Base-by-base conservation (phyloP, 148 eudicot genomes). In the Spergularia bocconei region DNA sequence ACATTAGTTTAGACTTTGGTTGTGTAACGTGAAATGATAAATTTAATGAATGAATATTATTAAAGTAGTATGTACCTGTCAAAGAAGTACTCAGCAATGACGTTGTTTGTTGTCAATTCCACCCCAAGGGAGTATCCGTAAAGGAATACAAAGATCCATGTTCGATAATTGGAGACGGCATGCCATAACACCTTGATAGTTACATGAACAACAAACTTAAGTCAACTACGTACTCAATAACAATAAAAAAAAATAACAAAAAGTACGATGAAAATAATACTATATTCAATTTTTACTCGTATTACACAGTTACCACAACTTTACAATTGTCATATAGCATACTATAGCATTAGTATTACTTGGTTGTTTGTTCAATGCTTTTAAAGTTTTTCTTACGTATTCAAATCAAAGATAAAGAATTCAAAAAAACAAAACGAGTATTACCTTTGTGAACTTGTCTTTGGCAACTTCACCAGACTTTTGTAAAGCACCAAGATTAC, bases 61-160 rank as follows among this genome's bases (percentile, higher is more conserved):
- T 58, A 11, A 63, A 64, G 11, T n/a, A n/a, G n/a, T n/a, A n/a
- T n/a, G n/a, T 21, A 81, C 86, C 87, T 88, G 80, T 88, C 89
- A 20, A 54, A 86, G 80, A 88, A 86, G 78, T 86, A 86, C 56
- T 86, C 88, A 0, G 92, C 89, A 25, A 88, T 83, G 25, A 85
- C 75, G 17, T 86, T 88, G 44, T 86, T 78, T 0, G 80, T 88
- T 14, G 89, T 82, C 52, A 88, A 52, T 66, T 86, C 89, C 4
- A 86, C 89, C 0, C 89, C 91, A 57, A 88, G 79, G 7, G 84
- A 86, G 75, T 84, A 86, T 3, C 91, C 91, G 67, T 88, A 88
- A 1, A 83, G 74, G 13, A 88, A 78, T 6, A 80, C 86, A 53
- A 86, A 78, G 7, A 88, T 77, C 91, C 91, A 88, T 61, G 88